phyloP scores from a whole-genome alignment of 2,329 filamentous ascomycete species.

The Pleomassaria siparia region DNA sequence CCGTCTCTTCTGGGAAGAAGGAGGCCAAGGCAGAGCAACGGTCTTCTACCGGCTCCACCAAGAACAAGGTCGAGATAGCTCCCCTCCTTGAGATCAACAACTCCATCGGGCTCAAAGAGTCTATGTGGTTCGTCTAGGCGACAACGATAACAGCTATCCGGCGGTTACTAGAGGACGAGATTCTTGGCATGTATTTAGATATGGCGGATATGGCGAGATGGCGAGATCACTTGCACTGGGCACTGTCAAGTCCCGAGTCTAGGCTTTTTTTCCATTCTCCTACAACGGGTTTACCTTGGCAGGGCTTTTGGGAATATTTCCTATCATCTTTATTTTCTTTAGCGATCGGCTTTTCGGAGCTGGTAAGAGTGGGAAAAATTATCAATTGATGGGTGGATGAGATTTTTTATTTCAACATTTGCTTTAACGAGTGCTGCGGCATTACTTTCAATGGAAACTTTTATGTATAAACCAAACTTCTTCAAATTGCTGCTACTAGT shows the following conservation, averaged over 20 bases:
- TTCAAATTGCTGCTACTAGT: too few relatives aligned
- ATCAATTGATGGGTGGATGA: neutral
- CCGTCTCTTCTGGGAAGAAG: slow-evolving; percentile 43
- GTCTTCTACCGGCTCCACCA: slow-evolving; percentile 31
- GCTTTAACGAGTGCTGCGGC: too few relatives aligned
- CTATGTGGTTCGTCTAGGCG: slow-evolving; percentile 54
- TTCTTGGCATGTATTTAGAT: neutral
- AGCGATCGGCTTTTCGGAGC: neutral
- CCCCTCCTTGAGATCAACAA: slow-evolving; percentile 47
- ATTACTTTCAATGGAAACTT: too few relatives aligned
- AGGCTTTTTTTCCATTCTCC: neutral
- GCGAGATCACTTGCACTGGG: neutral
- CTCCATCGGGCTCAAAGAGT: slow-evolving; percentile 41
- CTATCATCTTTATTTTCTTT: neutral
- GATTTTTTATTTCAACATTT: too few relatives aligned
- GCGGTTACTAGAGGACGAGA: neutral
- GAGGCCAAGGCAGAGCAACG: slow-evolving; percentile 31
- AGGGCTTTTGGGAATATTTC: neutral
- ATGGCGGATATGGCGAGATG: neutral
- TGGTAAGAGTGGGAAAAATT: too few relatives aligned
- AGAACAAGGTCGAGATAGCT: slow-evolving; percentile 33
- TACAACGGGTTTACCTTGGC: neutral
- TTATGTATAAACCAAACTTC: too few relatives aligned
- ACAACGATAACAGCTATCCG: neutral
- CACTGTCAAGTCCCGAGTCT: neutral